A percentile compares a stretch with the other conserved stretches of the same genome.
Evolutionary conservation across 2,329 filamentous ascomycete genomes (phyloP).

Genomic region (Cercospora brassicicola): DNA sequence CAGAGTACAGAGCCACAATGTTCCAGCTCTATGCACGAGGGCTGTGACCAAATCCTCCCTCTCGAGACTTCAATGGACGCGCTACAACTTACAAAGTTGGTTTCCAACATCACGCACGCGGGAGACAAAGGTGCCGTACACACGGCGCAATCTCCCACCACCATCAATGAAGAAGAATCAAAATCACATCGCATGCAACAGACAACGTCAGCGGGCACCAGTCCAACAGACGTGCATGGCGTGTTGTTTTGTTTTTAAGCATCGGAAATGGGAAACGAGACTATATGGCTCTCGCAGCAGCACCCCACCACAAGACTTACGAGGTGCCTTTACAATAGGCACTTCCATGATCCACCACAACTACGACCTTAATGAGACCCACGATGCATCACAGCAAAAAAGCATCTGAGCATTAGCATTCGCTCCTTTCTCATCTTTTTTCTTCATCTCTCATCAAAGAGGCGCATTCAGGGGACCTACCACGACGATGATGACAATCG

Average conservation of each 20-base stretch:
- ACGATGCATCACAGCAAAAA: slow-evolving; percentile 2
- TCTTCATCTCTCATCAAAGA: background rate
- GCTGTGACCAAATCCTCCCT: slow-evolving; percentile 25
- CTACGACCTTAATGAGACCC: slow-evolving; percentile 6
- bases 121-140: background rate
- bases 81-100: slow-evolving; percentile 28
- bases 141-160: background rate
- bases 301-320: background rate
- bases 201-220: background rate
- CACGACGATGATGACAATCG: background rate
- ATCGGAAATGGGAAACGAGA: background rate
- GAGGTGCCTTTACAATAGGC: background rate
- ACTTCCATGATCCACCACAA: background rate
- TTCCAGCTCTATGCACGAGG: slow-evolving; percentile 24
- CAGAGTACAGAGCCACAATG: slow-evolving; percentile 16
- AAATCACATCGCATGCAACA: slow-evolving; percentile 21
- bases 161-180: slow-evolving; percentile 11
- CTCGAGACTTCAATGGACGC: slow-evolving; percentile 22
- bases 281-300: background rate
- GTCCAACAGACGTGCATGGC: slow-evolving; percentile 24
- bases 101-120: slow-evolving; percentile 14
- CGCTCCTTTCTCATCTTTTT: background rate
- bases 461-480: background rate
- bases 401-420: background rate
- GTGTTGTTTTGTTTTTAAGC: slow-evolving; percentile 33